Evolutionary conservation across 2,329 filamentous ascomycete species (phyloP).

Genomic region (Verruconis gallopava): DNA sequence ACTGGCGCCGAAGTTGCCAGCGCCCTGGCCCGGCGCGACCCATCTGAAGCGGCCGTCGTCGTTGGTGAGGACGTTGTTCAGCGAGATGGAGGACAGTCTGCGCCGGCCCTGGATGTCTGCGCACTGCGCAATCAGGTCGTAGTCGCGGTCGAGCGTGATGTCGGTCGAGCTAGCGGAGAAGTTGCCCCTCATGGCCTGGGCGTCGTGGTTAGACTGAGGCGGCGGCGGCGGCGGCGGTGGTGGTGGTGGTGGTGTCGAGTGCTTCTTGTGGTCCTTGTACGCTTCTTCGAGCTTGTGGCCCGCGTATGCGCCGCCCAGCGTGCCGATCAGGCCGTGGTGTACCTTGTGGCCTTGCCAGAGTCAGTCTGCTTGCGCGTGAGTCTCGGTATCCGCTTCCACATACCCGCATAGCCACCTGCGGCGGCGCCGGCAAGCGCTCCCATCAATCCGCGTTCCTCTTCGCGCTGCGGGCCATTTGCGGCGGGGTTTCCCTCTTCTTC

Average conservation of each 20-base stretch:
- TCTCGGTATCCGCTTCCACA: neutral
- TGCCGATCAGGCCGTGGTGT: constrained; percentile 8
- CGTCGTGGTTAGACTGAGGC: no score
- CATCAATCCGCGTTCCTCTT: constrained; percentile 9
- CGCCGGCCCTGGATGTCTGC: neutral
- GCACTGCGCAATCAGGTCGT: constrained; percentile 7
- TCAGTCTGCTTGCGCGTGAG: neutral
- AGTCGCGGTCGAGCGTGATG: constrained; percentile 5
- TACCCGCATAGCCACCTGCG: constrained; percentile 3
- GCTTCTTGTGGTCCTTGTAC: constrained; percentile 7
- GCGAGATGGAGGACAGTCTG: constrained; percentile 4
- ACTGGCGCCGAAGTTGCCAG: constrained; percentile 8
- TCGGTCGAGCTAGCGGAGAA: constrained; percentile 4
- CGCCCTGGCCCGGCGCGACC: neutral
- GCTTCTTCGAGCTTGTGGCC: constrained; percentile 9
- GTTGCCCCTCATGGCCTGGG: constrained; percentile 5
- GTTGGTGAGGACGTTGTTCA: constrained; percentile 7
- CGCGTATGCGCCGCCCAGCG: constrained; percentile 8
- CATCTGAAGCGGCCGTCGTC: constrained; percentile 9
- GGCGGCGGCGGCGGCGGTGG: neutral
- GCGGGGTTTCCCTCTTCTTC: neutral
- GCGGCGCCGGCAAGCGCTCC: constrained; percentile 8
- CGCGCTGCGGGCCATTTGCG: neutral
- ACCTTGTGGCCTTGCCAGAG: constrained; percentile 8
- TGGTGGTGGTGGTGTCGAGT: neutral